phyloP scores from a whole-genome alignment of 2,329 filamentous ascomycete species.

The Akanthomyces dipterigenus region DNA sequence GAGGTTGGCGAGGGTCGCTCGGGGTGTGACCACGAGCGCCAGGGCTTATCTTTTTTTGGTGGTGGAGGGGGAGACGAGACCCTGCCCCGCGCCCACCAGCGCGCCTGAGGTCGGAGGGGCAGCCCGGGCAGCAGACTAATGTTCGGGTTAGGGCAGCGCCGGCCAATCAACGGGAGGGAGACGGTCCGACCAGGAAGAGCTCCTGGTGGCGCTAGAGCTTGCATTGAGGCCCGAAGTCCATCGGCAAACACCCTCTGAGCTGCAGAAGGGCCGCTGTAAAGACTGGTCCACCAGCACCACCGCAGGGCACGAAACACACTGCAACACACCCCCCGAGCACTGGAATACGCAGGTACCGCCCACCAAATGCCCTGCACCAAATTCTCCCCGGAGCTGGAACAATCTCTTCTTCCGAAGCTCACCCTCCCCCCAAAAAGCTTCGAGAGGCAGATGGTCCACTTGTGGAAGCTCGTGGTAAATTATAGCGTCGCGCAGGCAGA shows the following conservation, averaged over 20 bases:
- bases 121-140: neutral
- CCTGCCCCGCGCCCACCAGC: conserved; percentile 11
- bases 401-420: conserved; percentile 10
- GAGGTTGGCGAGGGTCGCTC: conserved; percentile 1
- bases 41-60: conserved; percentile 10
- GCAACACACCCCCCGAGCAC: neutral
- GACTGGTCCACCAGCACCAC: neutral
- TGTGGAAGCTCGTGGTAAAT: conserved; percentile 13
- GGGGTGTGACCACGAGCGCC: conserved; percentile 7
- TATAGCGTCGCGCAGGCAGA: conserved; percentile 11
- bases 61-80: conserved; percentile 9
- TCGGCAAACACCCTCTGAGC: too few relatives aligned
- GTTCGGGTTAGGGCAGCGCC: conserved; percentile 3
- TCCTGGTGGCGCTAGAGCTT: neutral
- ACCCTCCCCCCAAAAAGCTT: conserved; percentile 8
- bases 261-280: neutral
- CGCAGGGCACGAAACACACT: neutral
- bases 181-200: neutral
- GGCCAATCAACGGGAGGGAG: conserved; percentile 3
- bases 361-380: neutral
- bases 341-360: neutral
- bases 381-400: conserved; percentile 7
- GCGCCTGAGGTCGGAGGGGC: conserved; percentile 9
- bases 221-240: neutral
- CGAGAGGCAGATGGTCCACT: conserved; percentile 13